phyloP scores from a whole-genome alignment of 2,329 filamentous ascomycete species.

The Neofusicoccum kwambonambiense region DNA sequence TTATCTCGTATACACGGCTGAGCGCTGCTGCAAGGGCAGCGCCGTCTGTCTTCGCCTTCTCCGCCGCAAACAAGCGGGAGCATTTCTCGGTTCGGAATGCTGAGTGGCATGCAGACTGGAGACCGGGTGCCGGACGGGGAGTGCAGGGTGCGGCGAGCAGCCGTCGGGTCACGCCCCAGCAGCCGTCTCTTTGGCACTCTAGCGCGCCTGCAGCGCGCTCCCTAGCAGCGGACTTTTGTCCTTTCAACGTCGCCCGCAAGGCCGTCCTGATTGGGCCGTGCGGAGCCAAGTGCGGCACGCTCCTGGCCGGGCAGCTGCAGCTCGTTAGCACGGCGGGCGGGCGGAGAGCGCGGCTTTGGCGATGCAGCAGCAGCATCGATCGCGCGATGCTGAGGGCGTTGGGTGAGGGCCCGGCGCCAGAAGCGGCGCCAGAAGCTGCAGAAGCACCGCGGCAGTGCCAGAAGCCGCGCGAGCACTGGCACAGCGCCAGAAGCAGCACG shows the following conservation, averaged over 20 bases:
- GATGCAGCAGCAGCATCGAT: background rate
- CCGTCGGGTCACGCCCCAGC: background rate
- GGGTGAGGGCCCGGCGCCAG: background rate
- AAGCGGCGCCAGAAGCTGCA: background rate
- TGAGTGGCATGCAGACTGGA: background rate
- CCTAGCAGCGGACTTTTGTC: conserved; percentile 4
- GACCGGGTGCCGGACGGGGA: too few species aligned
- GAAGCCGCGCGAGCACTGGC: background rate
- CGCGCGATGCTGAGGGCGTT: background rate
- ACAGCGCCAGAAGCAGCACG: background rate
- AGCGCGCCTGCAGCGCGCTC: conserved; percentile 1
- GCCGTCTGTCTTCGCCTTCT: conserved; percentile 2
- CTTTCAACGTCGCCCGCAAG: background rate
- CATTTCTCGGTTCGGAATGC: conserved; percentile 9
- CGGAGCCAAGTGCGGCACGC: background rate
- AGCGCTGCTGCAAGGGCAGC: conserved; percentile 9
- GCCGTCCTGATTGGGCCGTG: background rate
- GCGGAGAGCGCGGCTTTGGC: conserved; percentile 13
- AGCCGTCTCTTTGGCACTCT: background rate
- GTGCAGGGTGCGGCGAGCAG: background rate
- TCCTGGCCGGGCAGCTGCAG: background rate
- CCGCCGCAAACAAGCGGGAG: conserved; percentile 5
- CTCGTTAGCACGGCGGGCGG: background rate
- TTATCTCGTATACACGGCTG: conserved; percentile 6
- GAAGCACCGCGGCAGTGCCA: background rate